These are phyloP conservation scores for Akanthomyces uredinophilus DNA, from an alignment of 2,329 filamentous ascomycete species.

Conservation along the genomic window DNA sequence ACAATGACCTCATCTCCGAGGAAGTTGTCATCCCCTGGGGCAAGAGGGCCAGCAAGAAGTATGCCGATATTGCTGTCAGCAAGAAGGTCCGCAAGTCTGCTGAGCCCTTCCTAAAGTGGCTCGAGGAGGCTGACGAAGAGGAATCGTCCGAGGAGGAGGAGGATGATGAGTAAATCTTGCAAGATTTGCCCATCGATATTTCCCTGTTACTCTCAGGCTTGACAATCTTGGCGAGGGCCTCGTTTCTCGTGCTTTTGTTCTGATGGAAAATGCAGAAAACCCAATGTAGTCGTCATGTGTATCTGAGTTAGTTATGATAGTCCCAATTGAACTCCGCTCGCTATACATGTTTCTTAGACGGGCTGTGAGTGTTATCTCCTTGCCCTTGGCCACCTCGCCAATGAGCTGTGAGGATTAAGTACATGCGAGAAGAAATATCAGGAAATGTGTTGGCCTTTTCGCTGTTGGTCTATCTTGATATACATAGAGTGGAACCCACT, in stretches of 20 bases:
- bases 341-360: not conserved
- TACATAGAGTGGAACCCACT: not conserved
- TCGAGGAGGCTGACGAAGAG: conserved; percentile 77
- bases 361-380: too few relatives aligned
- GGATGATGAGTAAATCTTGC: conserved; percentile 19
- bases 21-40: conserved; percentile 89
- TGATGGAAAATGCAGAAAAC: conserved; percentile 9
- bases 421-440: too few relatives aligned
- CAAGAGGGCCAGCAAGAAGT: conserved; percentile 95
- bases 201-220: not conserved
- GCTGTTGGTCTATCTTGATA: not conserved
- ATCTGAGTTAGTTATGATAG: not conserved
- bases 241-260: not conserved
- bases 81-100: conserved; percentile 95
- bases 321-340: conserved; percentile 2
- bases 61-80: conserved; percentile 81
- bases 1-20: conserved; percentile 83
- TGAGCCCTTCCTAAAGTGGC: conserved; percentile 91
- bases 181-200: not conserved
- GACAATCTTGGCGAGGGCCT: not conserved
- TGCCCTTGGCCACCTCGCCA: too few relatives aligned
- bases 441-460: not conserved
- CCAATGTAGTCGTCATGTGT: conserved; percentile 7
- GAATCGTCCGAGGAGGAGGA: conserved; percentile 57
- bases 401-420: too few relatives aligned